A percentile compares a stretch with the other conserved stretches of the same genome.
These are phyloP conservation scores for Cordia subcordata DNA, from an alignment of 257 asterid genomes.

Conservation along the genomic window DNA sequence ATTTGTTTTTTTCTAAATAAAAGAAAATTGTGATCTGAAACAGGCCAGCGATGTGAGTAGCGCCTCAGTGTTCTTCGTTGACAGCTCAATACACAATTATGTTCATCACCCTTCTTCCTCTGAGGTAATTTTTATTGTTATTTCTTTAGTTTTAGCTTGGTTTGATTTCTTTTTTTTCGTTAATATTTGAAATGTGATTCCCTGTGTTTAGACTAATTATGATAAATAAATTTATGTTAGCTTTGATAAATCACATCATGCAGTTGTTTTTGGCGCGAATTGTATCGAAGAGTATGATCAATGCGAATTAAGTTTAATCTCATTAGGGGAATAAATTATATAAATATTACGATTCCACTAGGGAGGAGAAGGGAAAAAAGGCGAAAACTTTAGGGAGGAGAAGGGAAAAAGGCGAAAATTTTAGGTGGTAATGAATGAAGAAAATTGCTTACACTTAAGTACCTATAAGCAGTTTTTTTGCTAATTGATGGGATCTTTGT, in stretches of 20 bases:
- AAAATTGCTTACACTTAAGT: too few species aligned
- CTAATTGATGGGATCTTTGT: background rate
- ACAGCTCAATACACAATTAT: conserved; percentile 49
- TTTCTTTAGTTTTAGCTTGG: background rate
- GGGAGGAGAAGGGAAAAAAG: too few species aligned
- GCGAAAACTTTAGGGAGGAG: too few species aligned
- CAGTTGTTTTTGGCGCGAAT: too few species aligned
- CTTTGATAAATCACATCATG: background rate
- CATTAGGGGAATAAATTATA: too few species aligned
- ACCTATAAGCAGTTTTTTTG: too few species aligned
- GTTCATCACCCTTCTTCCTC: conserved; percentile 42
- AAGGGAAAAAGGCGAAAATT: too few species aligned
- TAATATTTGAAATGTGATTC: background rate
- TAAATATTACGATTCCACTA: too few species aligned
- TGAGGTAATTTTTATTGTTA: conserved; percentile 24
- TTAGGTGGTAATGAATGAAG: too few species aligned
- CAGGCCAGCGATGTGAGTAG: conserved; percentile 49
- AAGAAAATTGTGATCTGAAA: conserved; percentile 20
- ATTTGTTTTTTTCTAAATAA: background rate
- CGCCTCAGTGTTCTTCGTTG: conserved; percentile 58
- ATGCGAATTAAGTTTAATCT: too few species aligned
- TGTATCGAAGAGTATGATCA: too few species aligned
- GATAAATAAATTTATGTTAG: too few species aligned
- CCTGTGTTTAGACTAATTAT: background rate
- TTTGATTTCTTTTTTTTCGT: background rate